Evolutionary conservation across 768 basidiomycete genomes (phyloP), one percentile per base, ranked within the genome.

Genomic region (Leccinum arenicola): DNA sequence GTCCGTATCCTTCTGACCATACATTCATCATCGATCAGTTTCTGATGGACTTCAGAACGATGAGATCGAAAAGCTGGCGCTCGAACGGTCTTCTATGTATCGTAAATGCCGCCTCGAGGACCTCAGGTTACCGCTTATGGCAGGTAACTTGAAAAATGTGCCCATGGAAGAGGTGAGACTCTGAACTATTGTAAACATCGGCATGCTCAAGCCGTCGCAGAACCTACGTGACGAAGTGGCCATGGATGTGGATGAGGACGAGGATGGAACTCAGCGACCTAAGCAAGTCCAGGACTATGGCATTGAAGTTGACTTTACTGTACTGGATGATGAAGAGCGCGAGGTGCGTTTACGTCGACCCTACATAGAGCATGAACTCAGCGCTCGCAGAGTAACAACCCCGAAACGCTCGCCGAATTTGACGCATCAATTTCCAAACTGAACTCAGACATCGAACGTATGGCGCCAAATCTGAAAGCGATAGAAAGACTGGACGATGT

Each of bases 381-480:
- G 35, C 27, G 43, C 15, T 51, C 21, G 12, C 70, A 89, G 81
- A 85, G 84, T 65, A 85, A 85, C 27, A 79, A 86, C 8, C 75
- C 81, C 1, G 88, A 88, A 33, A 79, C 80, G 8, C 78, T 86
- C n/a, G 81, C 85, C 17, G 84, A 89, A 61, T 80, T 94, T 27
- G 93, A 96, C 58, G 80, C 85, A 31, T 79, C 83, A 35, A 85
- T 97, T 43, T 66, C 80, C 9, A 90, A 87, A 66, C 75, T 94
- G 27, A 84, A 78, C 54, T 74, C 79, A 10, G 95, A 98, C 63
- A 95, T 98, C 54, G 93, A 95, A 66, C 82, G 84, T 53, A 92
- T 98, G 88, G 91, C 93, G 1, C 95, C 96, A 11, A 99, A 98
- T 70, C 80, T 98, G 84, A 98, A 98, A 72, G 96, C 96, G 0